Evolutionary conservation across 306 rosid genomes (phyloP).

Genomic region (Quercus berberidifolia): DNA sequence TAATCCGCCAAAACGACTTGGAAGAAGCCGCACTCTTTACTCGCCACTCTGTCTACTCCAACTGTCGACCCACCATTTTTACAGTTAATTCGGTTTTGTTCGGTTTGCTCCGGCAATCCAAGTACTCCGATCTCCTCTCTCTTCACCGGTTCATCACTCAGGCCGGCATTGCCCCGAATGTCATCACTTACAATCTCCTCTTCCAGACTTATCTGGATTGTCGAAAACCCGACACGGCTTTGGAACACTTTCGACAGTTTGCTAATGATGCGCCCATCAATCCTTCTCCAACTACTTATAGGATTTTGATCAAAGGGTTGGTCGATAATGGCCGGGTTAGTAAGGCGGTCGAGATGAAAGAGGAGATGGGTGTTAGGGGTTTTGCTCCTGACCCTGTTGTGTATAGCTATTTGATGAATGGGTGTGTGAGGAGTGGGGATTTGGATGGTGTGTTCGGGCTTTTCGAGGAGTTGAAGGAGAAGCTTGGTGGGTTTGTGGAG

Average conservation of each 20-base stretch:
- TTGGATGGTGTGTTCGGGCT: constrained; percentile 57
- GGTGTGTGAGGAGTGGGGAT: constrained; percentile 59
- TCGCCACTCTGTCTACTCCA: constrained; percentile 90
- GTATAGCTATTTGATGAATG: constrained; percentile 80
- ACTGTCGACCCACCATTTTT: constrained; percentile 89
- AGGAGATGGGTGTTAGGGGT: constrained; percentile 63
- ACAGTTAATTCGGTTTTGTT: constrained; percentile 79
- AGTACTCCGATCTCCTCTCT: constrained; percentile 77
- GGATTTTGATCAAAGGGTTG: constrained; percentile 70
- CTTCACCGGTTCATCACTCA: constrained; percentile 92
- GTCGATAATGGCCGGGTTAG: constrained; percentile 68
- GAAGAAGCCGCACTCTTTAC: constrained; percentile 92
- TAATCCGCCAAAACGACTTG: constrained; percentile 78
- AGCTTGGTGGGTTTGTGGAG: constrained; percentile 57
- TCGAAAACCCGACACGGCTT: constrained; percentile 81
- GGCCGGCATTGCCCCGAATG: constrained; percentile 86
- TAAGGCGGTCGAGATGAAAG: constrained; percentile 77
- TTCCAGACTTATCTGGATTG: constrained; percentile 93
- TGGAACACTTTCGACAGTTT: constrained; percentile 86
- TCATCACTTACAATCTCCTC: constrained; percentile 76
- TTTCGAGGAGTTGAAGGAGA: constrained; percentile 65
- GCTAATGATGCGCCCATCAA: constrained; percentile 83
- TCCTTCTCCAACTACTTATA: constrained; percentile 76
- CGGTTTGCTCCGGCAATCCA: constrained; percentile 83
- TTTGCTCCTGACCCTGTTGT: constrained; percentile 60